Evolutionary conservation across 179 eudicot genomes (phyloP).

Genomic region (Sideroxylon spinosum): DNA sequence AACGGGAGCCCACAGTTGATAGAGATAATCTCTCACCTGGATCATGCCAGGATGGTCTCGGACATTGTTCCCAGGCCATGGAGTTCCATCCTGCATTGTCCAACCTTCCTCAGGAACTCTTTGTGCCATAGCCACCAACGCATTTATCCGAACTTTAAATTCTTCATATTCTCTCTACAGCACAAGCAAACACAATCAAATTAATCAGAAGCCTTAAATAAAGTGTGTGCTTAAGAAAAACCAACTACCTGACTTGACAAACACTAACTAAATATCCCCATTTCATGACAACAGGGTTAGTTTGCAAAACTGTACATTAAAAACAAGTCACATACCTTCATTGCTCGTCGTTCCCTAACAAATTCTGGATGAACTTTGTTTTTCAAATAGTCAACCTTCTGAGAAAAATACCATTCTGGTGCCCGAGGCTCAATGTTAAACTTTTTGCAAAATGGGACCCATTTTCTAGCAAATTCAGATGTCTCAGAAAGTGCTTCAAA

Average conservation of each 20-base stretch:
- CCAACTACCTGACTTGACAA: not conserved
- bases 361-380: constrained; percentile 83
- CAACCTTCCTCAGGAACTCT: constrained; percentile 96
- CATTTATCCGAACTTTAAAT: constrained; percentile 73
- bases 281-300: not conserved
- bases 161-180: constrained; percentile 86
- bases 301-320: not conserved
- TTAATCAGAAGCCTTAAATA: not conserved
- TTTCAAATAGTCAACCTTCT: constrained; percentile 75
- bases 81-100: constrained; percentile 96
- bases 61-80: constrained; percentile 97
- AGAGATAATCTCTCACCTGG: constrained; percentile 45
- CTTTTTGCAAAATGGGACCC: constrained; percentile 93
- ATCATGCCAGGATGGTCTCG: constrained; percentile 99
- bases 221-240: not conserved
- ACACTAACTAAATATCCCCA: not conserved
- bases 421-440: constrained; percentile 85
- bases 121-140: constrained; percentile 67
- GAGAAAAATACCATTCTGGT: constrained; percentile 86
- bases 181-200: not conserved
- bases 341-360: constrained; percentile 87
- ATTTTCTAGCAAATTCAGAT: constrained; percentile 78
- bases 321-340: constrained; percentile 49
- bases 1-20: not conserved
- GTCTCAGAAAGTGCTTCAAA: constrained; percentile 93